These are phyloP conservation scores for Cutaneotrichosporon cavernicola DNA, from an alignment of 1,284 basidiomycete genomes.

Conservation along the genomic window DNA sequence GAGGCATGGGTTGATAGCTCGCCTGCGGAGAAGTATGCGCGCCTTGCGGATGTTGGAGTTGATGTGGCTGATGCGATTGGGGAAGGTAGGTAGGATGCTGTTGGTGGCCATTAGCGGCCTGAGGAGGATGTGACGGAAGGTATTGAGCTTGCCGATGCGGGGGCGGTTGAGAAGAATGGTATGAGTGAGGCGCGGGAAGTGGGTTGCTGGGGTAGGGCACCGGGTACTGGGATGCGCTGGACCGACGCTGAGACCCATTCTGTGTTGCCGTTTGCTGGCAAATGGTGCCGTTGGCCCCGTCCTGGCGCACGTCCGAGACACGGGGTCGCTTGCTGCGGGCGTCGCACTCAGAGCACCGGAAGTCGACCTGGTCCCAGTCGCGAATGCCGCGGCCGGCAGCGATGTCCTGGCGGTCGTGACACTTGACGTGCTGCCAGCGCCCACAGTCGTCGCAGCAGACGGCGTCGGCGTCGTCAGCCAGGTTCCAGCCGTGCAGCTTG, in stretches of 20 bases:
- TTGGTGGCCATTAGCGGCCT: neutral
- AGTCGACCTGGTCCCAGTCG: conserved; percentile 53
- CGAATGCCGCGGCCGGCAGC: conserved; percentile 36
- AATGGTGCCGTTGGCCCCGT: neutral
- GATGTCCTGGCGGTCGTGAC: conserved; percentile 47
- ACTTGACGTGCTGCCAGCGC: conserved; percentile 55
- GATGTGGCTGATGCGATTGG: neutral
- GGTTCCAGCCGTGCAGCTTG: conserved; percentile 53
- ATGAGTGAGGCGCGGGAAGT: neutral
- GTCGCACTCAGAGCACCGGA: conserved; percentile 46
- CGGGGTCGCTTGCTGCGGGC: conserved; percentile 32
- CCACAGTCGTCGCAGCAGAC: conserved; percentile 58
- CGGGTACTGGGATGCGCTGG: neutral
- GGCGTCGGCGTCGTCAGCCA: conserved; percentile 52
- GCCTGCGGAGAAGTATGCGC: neutral
- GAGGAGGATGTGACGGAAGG: neutral
- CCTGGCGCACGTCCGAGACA: neutral
- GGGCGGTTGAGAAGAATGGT: neutral
- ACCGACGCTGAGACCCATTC: neutral
- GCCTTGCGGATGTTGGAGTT: neutral
- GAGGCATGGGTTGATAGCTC: neutral
- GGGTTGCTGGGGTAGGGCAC: conserved; percentile 3
- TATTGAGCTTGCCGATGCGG: neutral
- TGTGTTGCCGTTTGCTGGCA: neutral
- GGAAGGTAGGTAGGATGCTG: neutral